phyloP scores from a whole-genome alignment of 768 basidiomycete species.

The Tulasnella sp. region DNA sequence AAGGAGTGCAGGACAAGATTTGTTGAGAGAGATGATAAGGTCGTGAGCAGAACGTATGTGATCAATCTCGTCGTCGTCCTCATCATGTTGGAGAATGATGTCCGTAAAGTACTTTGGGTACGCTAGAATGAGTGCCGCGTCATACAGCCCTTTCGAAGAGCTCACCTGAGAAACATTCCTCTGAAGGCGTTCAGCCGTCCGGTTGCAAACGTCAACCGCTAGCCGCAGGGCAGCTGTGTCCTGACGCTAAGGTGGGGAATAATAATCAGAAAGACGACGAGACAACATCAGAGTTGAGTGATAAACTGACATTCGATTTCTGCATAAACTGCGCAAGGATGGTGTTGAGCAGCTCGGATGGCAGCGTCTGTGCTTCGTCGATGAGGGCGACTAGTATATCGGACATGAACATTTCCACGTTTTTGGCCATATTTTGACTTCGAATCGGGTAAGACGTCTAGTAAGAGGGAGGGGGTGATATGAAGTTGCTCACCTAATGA shows the following conservation, averaged over 20 bases:
- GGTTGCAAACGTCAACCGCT: conserved; percentile 74
- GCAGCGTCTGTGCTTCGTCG: conserved; percentile 72
- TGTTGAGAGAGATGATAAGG: conserved; percentile 71
- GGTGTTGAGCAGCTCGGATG: conserved; percentile 61
- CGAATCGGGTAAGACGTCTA: conserved; percentile 4
- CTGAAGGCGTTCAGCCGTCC: conserved; percentile 73
- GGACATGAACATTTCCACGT: conserved; percentile 72
- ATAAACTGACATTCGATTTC: conserved; percentile 47
- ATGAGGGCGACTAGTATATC: conserved; percentile 83
- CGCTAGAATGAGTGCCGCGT: background rate
- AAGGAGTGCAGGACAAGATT: conserved; percentile 64
- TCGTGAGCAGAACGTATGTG: conserved; percentile 68
- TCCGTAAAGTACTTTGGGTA: conserved; percentile 76
- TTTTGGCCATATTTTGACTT: conserved; percentile 55
- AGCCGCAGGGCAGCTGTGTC: conserved; percentile 63
- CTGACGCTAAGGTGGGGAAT: too few species aligned
- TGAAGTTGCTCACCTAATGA: conserved; percentile 39
- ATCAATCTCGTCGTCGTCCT: conserved; percentile 26
- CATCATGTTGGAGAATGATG: conserved; percentile 48
- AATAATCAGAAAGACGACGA: too few species aligned
- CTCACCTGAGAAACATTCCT: conserved; percentile 59
- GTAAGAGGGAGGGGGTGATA: background rate
- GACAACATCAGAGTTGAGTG: conserved; percentile 3
- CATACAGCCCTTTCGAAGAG: background rate
- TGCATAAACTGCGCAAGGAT: conserved; percentile 75